Conservation (phyloP, 2,329 filamentous ascomycete species). For the Ophiocordyceps australis region DNA sequence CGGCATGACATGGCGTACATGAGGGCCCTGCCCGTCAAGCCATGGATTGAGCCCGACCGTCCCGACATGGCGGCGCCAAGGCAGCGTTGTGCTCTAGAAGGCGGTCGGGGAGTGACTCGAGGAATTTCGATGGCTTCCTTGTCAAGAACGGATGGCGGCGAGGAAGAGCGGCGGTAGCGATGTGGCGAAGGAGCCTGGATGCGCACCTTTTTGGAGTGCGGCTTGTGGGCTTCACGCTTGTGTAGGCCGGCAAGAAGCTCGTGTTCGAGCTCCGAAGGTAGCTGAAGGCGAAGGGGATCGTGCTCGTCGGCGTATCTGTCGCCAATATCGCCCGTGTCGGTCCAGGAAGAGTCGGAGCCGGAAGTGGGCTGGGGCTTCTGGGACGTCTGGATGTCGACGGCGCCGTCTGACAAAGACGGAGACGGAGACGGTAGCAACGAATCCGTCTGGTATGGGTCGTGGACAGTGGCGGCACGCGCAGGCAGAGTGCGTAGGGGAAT, state of each 20-base stretch:
- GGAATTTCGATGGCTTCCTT: constrained; percentile 78
- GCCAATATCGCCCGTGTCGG: constrained; percentile 85
- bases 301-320: constrained; percentile 75
- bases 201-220: constrained; percentile 45
- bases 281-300: constrained; percentile 58
- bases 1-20: constrained; percentile 45
- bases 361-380: constrained; percentile 30
- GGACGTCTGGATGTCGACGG: too few species aligned
- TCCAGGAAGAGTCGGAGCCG: constrained; percentile 62
- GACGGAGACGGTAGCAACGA: constrained; percentile 13
- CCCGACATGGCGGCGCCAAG: constrained; percentile 77
- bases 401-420: constrained; percentile 16
- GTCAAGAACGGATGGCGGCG: constrained; percentile 24
- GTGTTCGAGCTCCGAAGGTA: constrained; percentile 47
- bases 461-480: constrained; percentile 15
- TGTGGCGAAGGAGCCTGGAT: constrained; percentile 35
- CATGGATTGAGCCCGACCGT: constrained; percentile 60
- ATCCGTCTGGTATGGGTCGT: too few species aligned
- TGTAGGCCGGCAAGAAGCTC: constrained; percentile 33
- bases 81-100: constrained; percentile 49
- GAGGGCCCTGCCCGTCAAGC: constrained; percentile 87
- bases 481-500: constrained; percentile 72
- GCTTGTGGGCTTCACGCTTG: constrained; percentile 24
- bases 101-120: constrained; percentile 39
- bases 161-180: constrained; percentile 16